Percentiles rank a stretch among this genome's conserved stretches.
Conservation (phyloP, 1,284 basidiomycete genomes). For the Phellopilus nigrolimitatus region DNA sequence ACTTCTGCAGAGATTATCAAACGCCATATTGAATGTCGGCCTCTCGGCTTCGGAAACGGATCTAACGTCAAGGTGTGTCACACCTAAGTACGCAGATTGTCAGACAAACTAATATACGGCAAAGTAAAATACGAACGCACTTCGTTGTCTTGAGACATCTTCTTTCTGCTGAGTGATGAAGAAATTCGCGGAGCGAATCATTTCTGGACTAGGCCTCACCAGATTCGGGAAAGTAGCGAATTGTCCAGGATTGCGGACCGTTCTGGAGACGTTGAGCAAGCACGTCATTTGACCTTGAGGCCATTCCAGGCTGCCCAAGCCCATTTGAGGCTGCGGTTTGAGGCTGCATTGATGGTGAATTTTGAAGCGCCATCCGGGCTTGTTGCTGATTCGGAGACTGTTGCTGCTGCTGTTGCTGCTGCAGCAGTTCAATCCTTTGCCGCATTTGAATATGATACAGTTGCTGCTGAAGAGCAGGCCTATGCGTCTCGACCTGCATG, state of each 20-base stretch:
- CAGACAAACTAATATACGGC: background rate
- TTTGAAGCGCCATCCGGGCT: background rate
- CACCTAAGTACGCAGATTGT: background rate
- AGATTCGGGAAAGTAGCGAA: background rate
- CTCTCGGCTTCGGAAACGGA: conserved; percentile 10
- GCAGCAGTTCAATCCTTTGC: conserved; percentile 18
- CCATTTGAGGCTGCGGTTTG: background rate
- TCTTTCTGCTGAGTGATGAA: background rate
- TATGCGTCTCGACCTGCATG: conserved; percentile 50
- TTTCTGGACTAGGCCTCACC: background rate
- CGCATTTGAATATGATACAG: conserved; percentile 21
- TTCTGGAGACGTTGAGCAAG: conserved; percentile 1
- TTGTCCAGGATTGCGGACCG: background rate
- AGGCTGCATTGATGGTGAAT: background rate
- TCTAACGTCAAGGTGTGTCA: background rate
- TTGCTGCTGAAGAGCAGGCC: conserved; percentile 32
- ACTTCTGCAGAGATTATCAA: conserved; percentile 44
- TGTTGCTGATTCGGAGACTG: background rate
- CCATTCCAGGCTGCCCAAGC: background rate
- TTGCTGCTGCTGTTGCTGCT: background rate
- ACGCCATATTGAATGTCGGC: conserved; percentile 14
- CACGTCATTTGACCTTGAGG: background rate
- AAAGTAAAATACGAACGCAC: background rate
- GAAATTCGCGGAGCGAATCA: background rate
- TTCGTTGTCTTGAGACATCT: background rate